Percentiles rank a stretch among this genome's conserved stretches.
phyloP scores from a whole-genome alignment of 2,329 filamentous ascomycete species.

The Penicillium glabrum region DNA sequence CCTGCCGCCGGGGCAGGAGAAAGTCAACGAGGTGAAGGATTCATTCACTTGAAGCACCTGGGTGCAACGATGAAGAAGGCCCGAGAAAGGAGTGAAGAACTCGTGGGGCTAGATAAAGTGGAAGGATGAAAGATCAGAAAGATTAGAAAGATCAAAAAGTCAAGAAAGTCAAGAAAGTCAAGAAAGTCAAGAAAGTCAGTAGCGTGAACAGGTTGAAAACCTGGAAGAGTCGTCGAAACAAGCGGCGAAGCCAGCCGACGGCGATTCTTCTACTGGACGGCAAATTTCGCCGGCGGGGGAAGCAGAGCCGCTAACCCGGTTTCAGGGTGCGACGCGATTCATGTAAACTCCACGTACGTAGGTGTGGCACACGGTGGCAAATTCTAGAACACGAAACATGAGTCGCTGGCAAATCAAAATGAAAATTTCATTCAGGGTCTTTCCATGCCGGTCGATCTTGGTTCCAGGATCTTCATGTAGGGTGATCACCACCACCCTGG shows the following conservation, averaged over 20 bases:
- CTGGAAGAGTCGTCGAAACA: neutral
- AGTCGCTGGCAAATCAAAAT: neutral
- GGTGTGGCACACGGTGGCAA: neutral
- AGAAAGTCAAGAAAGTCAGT: neutral
- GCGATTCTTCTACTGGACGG: conserved; percentile 13
- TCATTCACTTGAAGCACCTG: neutral
- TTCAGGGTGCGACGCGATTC: neutral
- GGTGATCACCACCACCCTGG: no score
- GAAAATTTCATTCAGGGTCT: neutral
- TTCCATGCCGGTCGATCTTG: neutral
- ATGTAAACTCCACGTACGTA: neutral
- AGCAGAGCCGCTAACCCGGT: conserved; percentile 10
- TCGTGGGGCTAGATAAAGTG: no score
- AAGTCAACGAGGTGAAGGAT: neutral
- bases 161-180: neutral
- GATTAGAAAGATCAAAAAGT: neutral
- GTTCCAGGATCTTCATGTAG: no score
- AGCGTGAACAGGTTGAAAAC: neutral
- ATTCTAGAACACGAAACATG: neutral
- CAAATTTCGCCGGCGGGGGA: conserved; percentile 14
- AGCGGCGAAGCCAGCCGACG: neutral
- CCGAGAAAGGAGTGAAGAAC: neutral
- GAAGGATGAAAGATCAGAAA: neutral
- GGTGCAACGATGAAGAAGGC: neutral
- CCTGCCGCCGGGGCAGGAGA: conserved; percentile 5